Conservation (phyloP, 768 basidiomycete genomes). For the Hirschioporus abietinus region DNA sequence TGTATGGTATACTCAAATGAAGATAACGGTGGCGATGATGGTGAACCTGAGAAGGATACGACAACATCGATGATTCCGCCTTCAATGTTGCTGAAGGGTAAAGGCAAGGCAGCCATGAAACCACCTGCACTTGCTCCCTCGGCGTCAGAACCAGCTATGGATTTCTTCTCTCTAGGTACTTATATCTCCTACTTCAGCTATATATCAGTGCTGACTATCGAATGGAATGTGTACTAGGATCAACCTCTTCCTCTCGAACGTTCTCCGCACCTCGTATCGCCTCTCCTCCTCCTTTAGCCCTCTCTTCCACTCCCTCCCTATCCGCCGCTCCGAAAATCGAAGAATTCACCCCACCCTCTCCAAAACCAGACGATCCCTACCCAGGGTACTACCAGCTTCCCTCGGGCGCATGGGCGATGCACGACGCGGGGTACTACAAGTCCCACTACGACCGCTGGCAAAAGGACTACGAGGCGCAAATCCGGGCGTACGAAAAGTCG, state of each 20-base stretch:
- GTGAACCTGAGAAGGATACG: conserved; percentile 13
- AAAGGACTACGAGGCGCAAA: conserved; percentile 61
- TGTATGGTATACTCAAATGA: conserved; percentile 2
- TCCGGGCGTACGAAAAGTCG: conserved; percentile 66
- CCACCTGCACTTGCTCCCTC: conserved; percentile 9
- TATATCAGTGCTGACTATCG: background rate
- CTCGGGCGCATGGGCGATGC: conserved; percentile 71
- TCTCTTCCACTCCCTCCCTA: conserved; percentile 28
- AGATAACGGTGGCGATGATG: background rate
- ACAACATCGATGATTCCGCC: conserved; percentile 53
- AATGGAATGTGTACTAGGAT: conserved; percentile 12
- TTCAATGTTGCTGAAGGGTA: conserved; percentile 50
- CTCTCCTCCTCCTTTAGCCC: conserved; percentile 17
- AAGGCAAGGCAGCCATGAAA: conserved; percentile 42
- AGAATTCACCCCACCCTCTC: conserved; percentile 67
- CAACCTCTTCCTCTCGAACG: conserved; percentile 23
- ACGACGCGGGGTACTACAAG: conserved; percentile 66
- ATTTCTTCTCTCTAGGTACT: conserved; percentile 68
- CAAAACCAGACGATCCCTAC: conserved; percentile 69
- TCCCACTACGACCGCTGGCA: conserved; percentile 71
- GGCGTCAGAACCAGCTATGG: conserved; percentile 35
- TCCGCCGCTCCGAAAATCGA: conserved; percentile 69
- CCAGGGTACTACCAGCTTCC: conserved; percentile 86
- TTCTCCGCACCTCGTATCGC: conserved; percentile 5
- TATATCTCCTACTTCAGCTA: background rate